Percentiles rank a stretch among this genome's conserved stretches.
These are phyloP conservation scores for Acanthamoeba lenticulata DNA, from an alignment of 208 protist genomes.

Conservation along the genomic window DNA sequence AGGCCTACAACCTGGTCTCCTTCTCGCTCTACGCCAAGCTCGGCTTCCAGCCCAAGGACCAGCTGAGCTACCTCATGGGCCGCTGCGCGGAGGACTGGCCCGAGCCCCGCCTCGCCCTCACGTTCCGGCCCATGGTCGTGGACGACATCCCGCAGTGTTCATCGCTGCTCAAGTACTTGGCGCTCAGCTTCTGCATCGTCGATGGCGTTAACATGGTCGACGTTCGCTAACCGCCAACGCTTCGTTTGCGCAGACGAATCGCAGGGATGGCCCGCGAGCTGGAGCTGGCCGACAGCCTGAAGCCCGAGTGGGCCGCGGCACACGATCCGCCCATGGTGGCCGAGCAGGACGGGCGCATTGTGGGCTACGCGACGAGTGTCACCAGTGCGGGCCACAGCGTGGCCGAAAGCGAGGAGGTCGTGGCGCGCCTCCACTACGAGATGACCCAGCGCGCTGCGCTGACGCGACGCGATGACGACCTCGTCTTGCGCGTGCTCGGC, in stretches of 20 bases:
- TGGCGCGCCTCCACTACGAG: not conserved
- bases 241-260: constrained; percentile 23
- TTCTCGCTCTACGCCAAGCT: constrained; percentile 62
- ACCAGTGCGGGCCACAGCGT: constrained; percentile 31
- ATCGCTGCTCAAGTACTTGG: not conserved
- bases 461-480: not conserved
- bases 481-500: not conserved
- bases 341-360: not conserved
- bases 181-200: too few relatives aligned
- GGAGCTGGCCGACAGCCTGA: not conserved
- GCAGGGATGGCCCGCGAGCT: not conserved
- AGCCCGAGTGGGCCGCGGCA: not conserved
- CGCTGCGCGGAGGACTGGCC: constrained; percentile 32
- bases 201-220: too few relatives aligned
- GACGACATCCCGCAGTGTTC: not conserved
- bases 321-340: constrained; percentile 2
- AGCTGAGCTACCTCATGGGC: constrained; percentile 27
- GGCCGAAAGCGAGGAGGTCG: not conserved
- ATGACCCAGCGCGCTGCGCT: not conserved
- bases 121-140: not conserved
- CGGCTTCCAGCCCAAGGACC: constrained; percentile 50
- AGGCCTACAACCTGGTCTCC: constrained; percentile 35
- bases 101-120: not conserved
- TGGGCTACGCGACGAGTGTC: not conserved
- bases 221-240: too few relatives aligned